Base-by-base conservation (phyloP, 1,284 basidiomycete genomes). In the Melampsora americana region DNA sequence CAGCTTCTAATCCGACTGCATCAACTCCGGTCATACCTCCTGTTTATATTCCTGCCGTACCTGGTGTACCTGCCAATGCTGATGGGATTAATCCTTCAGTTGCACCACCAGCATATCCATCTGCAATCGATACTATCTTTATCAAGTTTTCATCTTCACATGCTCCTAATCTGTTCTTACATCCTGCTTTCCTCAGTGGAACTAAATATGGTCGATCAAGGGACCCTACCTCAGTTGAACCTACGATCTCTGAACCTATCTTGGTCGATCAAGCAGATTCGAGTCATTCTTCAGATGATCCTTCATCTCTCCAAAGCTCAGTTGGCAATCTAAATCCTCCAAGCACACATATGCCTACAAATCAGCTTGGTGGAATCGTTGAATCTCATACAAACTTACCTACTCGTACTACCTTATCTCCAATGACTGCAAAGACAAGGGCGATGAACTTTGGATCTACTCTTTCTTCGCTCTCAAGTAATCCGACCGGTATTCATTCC, bases 81-180 rank as follows among this genome's bases (percentile, higher is more conserved):
- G 42, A 66, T 35, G 42, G 32, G 4, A 30, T 44, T 23, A 26
- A 42, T 46, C 42, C 65, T 23, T 46, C 65, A 9, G 46, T 75
- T n/a, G 50, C 73, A 18, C 73, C 73, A 62, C 73, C 73, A n/a
- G 26, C 44, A 20, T 75, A 61, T 32, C 73, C 73, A n/a, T 75
- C 30, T 39, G 66, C 73, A 2, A 50, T 75, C 5, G 65, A 48
- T 20, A 75, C 65, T 23, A 42, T 75, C 35, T 32, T 75, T 42
- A 62, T 75, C 56, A 67, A 62, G 28, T 75, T 75, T 60, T 65
- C 73, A 6, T 30, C 48, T 28, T 56, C 66, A n/a, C 66, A 64
- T 5, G 39, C 59, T n/a, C 73, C 66, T 35, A 68, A 61, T 28
- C 59, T 65, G 3, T 75, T 75, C 66, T 46, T 39, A 20, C 66